Base-by-base conservation (phyloP, 192 early-diverging fungal species). In the Ramicandelaber brevisporus region DNA sequence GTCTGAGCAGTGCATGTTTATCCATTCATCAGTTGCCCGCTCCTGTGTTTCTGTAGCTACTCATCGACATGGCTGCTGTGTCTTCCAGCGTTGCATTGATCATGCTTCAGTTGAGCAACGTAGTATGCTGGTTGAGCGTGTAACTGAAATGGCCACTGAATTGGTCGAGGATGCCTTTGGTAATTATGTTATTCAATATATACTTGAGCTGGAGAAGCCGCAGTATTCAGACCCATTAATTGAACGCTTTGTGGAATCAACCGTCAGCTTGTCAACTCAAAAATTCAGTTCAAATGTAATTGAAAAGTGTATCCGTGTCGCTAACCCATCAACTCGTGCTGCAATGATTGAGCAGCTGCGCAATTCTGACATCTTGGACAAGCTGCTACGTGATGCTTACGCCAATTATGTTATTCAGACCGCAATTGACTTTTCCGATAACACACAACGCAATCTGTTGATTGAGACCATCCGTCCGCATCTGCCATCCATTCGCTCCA, bases 331-430 rank as follows among this genome's bases (percentile, higher is more conserved):
- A 4, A 77, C 70, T 17, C 65, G 78, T 38, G 49, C 56, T 17
- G 40, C 44, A 25, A 48, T 87, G 29, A 72, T 87, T 36, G 65
- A 61, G 15, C 76, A 77, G 35, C 43, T 87, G 54, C 54, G 74
- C 33, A 66, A 73, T 51, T 63, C 62, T 41, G 60, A 63, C 10
- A 51, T 59, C 17, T 55, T 87, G 27, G 79, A 87, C 19, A 70
- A 69, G 38, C 55, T 87, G 10, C 51, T 87, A 31, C 60, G 73
- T 11, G 83, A 87, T 39, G 79, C 73, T 10, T 87, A 70, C 40
- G 83, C 73, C 26, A 87, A 87, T 45, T 87, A 83, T 43, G 83
- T 87, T 2, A 71, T 87, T 6, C 83, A 87, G 47, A 87, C 79
- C 3, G 74, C 78, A 18, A 49, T 86, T 18, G 82, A 86, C 32